Conservation (phyloP, 2,329 filamentous ascomycete genomes). For the Scedosporium boydii region DNA sequence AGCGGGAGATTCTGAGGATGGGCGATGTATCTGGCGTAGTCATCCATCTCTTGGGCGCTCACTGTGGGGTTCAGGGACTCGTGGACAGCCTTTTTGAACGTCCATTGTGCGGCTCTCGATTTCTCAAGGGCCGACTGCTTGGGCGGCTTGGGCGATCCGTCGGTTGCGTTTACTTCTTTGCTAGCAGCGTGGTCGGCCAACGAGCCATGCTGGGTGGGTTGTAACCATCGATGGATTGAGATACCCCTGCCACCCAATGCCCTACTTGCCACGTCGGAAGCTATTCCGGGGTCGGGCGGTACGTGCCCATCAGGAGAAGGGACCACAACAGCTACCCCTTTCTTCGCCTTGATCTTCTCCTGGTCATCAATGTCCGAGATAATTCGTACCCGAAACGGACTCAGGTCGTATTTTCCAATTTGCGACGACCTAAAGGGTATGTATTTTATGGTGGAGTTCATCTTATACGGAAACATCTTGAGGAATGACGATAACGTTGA, state of each 20-base stretch:
- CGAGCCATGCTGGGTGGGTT: constrained; percentile 25
- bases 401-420: constrained; percentile 71
- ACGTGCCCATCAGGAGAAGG: constrained; percentile 35
- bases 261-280: constrained; percentile 28
- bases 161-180: constrained; percentile 12
- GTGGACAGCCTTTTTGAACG: constrained; percentile 74
- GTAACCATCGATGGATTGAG: constrained; percentile 53
- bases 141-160: constrained; percentile 23
- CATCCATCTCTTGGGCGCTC: constrained; percentile 63
- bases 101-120: constrained; percentile 76
- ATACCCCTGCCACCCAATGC: constrained; percentile 34
- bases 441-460: constrained; percentile 82
- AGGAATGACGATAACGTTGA: constrained; percentile 77
- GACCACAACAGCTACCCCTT: constrained; percentile 61
- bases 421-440: constrained; percentile 65
- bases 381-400: constrained; percentile 75
- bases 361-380: constrained; percentile 48
- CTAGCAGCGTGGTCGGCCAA: not conserved
- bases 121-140: constrained; percentile 62
- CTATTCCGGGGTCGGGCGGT: constrained; percentile 27
- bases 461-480: constrained; percentile 86
- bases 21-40: constrained; percentile 80
- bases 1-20: constrained; percentile 86
- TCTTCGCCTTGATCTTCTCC: constrained; percentile 54
- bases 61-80: constrained; percentile 83